phyloP scores from a whole-genome alignment of 768 basidiomycete genomes.

The Mycena leptocephala region DNA sequence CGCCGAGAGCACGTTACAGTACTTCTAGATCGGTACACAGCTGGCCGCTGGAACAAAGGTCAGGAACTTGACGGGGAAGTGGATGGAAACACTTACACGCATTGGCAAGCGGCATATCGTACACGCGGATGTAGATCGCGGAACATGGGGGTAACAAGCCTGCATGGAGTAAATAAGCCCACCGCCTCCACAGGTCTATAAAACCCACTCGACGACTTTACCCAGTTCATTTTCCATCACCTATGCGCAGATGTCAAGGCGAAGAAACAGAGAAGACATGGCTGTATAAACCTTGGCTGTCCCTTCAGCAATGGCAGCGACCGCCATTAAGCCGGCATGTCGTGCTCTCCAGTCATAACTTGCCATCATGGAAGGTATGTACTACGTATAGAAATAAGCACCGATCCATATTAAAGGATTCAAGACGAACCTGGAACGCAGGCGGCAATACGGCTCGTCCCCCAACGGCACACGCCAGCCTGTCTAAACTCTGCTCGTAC shows the following conservation, averaged over 20 bases:
- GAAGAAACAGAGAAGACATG: background rate
- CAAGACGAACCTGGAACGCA: conserved; percentile 71
- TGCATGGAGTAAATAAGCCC: conserved; percentile 44
- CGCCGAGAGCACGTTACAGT: conserved; percentile 29
- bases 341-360: conserved; percentile 89
- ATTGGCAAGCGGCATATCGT: conserved; percentile 87
- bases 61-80: conserved; percentile 17
- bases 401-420: background rate
- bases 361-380: conserved; percentile 87
- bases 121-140: conserved; percentile 86
- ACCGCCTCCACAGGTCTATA: conserved; percentile 13
- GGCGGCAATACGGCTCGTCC: conserved; percentile 84
- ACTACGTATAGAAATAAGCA: conserved; percentile 40
- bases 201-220: conserved; percentile 84
- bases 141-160: conserved; percentile 86
- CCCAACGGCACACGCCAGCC: conserved; percentile 86
- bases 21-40: conserved; percentile 93
- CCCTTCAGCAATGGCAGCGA: conserved; percentile 90
- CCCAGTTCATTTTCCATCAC: conserved; percentile 88
- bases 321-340: conserved; percentile 91
- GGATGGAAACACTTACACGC: conserved; percentile 70
- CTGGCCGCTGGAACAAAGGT: conserved; percentile 74
- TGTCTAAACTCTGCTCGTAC: conserved; percentile 89
- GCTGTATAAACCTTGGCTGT: conserved; percentile 71
- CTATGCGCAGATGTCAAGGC: conserved; percentile 45